phyloP scores from a whole-genome alignment of 441 rosid species.

The Pelargonium citronellum region DNA sequence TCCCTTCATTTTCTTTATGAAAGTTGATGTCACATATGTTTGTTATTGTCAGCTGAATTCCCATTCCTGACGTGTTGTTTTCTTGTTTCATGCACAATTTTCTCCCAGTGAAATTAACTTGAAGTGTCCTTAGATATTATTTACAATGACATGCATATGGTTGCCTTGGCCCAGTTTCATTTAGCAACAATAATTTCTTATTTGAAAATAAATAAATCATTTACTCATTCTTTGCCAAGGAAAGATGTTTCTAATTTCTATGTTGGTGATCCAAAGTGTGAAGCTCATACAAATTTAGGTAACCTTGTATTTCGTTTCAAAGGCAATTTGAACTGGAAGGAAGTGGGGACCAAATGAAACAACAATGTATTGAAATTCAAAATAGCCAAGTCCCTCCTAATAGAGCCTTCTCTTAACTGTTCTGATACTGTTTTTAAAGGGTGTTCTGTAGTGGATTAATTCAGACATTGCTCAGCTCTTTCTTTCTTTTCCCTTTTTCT shows the following conservation, averaged over 20 bases:
- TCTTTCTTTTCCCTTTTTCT: not conserved
- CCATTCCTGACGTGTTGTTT: not conserved
- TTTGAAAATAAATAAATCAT: too few relatives aligned
- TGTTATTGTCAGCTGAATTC: not conserved
- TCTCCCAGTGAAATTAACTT: not conserved
- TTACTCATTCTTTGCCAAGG: too few relatives aligned
- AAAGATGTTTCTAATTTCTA: too few relatives aligned
- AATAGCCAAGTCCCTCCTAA: not conserved
- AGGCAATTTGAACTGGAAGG: not conserved
- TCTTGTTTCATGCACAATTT: constrained; percentile 4
- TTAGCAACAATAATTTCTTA: too few relatives aligned
- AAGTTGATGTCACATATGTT: not conserved
- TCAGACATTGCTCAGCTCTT: not conserved
- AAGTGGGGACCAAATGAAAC: constrained; percentile 2
- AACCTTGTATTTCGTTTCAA: not conserved
- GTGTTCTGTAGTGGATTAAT: not conserved
- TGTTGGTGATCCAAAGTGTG: too few relatives aligned
- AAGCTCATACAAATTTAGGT: too few relatives aligned
- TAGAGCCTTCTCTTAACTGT: not conserved
- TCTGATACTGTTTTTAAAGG: constrained; percentile 1
- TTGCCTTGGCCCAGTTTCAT: not conserved
- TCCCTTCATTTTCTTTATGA: constrained; percentile 12
- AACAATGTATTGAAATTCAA: not conserved
- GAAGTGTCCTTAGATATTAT: not conserved
- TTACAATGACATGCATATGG: constrained; percentile 7